Evolutionary conservation across 2,329 filamentous ascomycete genomes (phyloP).

Genomic region (Microcyclosporella mali): DNA sequence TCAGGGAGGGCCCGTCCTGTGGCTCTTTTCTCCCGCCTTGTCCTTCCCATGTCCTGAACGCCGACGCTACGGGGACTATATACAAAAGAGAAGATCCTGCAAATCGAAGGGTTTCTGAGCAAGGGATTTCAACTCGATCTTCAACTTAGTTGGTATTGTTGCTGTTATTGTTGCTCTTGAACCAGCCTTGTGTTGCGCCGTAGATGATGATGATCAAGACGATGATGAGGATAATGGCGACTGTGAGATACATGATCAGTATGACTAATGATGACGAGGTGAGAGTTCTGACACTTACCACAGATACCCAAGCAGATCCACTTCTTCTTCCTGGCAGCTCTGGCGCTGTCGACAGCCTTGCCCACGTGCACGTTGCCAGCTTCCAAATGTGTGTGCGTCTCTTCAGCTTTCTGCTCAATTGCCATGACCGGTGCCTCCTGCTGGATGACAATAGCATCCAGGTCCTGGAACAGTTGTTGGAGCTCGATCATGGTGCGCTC

Average conservation of each 20-base stretch:
- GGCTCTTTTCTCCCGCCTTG: not conserved
- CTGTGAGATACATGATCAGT: constrained; percentile 12
- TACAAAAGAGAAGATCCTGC: constrained; percentile 2
- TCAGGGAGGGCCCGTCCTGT: no score
- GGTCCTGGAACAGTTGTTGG: constrained; percentile 79
- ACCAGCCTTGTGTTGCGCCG: constrained; percentile 20
- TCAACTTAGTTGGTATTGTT: constrained; percentile 8
- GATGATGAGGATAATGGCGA: constrained; percentile 32
- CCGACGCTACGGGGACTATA: constrained; percentile 1
- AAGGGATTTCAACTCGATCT: not conserved
- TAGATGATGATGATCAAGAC: constrained; percentile 35
- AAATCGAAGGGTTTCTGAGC: not conserved
- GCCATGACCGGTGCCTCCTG: constrained; percentile 74
- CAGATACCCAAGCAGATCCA: constrained; percentile 85
- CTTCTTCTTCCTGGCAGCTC: constrained; percentile 83
- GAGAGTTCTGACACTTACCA: constrained; percentile 37
- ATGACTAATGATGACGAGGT: constrained; percentile 21
- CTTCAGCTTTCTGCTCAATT: constrained; percentile 82
- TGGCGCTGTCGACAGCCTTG: constrained; percentile 73
- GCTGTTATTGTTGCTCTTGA: constrained; percentile 19
- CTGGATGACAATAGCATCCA: constrained; percentile 78
- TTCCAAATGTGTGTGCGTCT: constrained; percentile 75
- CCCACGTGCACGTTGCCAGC: constrained; percentile 80
- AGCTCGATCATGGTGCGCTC: constrained; percentile 85
- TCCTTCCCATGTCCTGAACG: not conserved